These are phyloP conservation scores for Saccharum hybrid DNA, from an alignment of 202 grass and related monocot genomes.

Conservation along the genomic window DNA sequence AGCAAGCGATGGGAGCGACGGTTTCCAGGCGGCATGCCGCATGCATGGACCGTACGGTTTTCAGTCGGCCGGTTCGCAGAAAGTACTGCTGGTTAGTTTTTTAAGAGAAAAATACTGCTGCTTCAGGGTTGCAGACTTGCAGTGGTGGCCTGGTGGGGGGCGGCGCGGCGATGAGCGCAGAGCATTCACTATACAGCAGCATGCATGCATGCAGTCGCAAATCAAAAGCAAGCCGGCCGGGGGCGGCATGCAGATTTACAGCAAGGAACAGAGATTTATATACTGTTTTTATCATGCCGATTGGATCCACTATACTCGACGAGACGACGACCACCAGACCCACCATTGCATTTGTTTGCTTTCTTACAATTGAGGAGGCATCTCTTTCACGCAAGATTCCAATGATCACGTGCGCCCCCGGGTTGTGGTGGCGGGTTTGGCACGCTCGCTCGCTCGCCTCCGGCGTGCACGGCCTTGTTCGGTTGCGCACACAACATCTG, in stretches of 20 bases:
- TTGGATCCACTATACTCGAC: slow-evolving; percentile 29
- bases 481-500: slow-evolving; percentile 66
- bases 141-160: background rate
- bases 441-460: slow-evolving; percentile 30
- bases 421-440: slow-evolving; percentile 12
- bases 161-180: slow-evolving; percentile 34
- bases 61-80: too few species aligned
- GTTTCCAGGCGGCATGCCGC: background rate
- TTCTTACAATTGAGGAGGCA: background rate
- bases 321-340: background rate
- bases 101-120: background rate
- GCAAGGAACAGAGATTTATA: slow-evolving; percentile 16
- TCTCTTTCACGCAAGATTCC: slow-evolving; percentile 55
- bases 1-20: background rate
- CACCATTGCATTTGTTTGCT: slow-evolving; percentile 3
- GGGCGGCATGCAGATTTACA: slow-evolving; percentile 30
- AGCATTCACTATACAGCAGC: background rate
- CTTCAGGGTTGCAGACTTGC: background rate
- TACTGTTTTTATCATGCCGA: background rate
- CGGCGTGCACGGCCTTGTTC: slow-evolving; percentile 39
- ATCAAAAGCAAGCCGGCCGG: background rate
- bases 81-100: too few species aligned
- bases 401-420: slow-evolving; percentile 63
- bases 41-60: background rate
- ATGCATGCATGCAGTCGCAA: slow-evolving; percentile 4